phyloP scores from a whole-genome alignment of 2,329 filamentous ascomycete species.

The Bimuria novae-zelandiae region DNA sequence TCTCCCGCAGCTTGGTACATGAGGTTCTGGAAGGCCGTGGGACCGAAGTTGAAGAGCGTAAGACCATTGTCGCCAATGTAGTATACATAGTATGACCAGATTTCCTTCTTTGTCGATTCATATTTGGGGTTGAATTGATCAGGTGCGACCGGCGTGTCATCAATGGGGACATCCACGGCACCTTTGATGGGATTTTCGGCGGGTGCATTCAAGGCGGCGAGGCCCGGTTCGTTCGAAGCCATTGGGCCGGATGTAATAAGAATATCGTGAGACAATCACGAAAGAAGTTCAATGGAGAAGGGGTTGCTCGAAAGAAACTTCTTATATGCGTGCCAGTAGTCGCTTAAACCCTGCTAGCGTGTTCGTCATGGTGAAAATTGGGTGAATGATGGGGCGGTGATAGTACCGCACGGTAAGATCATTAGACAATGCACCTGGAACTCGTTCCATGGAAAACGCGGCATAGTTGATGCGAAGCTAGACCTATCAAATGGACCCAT shows the following conservation, averaged over 20 bases:
- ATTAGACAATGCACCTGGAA: neutral
- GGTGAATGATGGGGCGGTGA: neutral
- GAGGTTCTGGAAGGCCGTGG: slow-evolving; percentile 62
- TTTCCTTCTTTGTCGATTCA: slow-evolving; percentile 9
- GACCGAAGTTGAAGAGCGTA: slow-evolving; percentile 60
- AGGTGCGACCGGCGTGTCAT: neutral
- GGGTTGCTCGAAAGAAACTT: no score
- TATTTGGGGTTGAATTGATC: slow-evolving; percentile 1
- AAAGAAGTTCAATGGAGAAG: no score
- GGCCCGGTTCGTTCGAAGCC: slow-evolving; percentile 1
- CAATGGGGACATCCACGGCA: neutral
- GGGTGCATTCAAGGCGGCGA: neutral
- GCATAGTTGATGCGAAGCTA: neutral
- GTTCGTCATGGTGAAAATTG: neutral
- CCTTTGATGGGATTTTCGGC: slow-evolving; percentile 1
- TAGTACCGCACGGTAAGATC: neutral
- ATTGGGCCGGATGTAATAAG: no score
- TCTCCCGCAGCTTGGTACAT: slow-evolving; percentile 64
- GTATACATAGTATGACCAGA: slow-evolving; percentile 50
- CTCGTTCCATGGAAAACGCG: neutral
- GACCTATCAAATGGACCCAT: slow-evolving; percentile 2
- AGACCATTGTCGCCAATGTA: slow-evolving; percentile 70
- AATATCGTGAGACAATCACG: no score
- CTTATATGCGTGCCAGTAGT: neutral
- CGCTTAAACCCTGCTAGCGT: slow-evolving; percentile 5